These are phyloP conservation scores for Chimonanthus salicifolius DNA, from an alignment of 164 flowering plant species.

Conservation along the genomic window DNA sequence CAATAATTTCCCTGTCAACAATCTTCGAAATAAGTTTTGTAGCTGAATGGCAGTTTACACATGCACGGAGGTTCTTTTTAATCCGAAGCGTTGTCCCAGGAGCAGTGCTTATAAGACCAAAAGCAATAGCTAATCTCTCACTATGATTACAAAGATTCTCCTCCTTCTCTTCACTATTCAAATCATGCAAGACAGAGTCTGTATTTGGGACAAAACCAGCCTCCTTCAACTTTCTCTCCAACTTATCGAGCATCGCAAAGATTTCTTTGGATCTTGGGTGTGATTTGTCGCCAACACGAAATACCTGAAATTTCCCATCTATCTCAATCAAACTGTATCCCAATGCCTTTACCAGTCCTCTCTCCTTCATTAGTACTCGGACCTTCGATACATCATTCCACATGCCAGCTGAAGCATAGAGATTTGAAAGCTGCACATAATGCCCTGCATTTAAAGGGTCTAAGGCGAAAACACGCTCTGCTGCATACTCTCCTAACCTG, in stretches of 20 bases:
- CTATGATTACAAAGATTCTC: constrained; percentile 29
- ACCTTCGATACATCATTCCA: constrained; percentile 25
- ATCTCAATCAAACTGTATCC: constrained; percentile 32
- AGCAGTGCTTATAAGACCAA: constrained; percentile 26
- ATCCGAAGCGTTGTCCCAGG: constrained; percentile 29
- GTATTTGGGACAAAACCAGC: constrained; percentile 23
- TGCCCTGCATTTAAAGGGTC: constrained; percentile 34
- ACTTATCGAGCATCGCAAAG: constrained; percentile 18
- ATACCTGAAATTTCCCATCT: constrained; percentile 25
- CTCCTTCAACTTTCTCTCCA: constrained; percentile 25
- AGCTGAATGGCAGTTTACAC: constrained; percentile 33
- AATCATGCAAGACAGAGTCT: constrained; percentile 27
- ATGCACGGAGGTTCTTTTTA: constrained; percentile 30
- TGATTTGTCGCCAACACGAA: constrained; percentile 31
- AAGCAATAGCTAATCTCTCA: constrained; percentile 31
- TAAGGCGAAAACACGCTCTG: constrained; percentile 19
- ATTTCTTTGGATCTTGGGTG: constrained; percentile 31
- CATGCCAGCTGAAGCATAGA: constrained; percentile 29
- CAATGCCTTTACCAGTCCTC: constrained; percentile 24
- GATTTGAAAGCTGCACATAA: constrained; percentile 34
- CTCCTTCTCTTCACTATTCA: constrained; percentile 26
- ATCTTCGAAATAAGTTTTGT: constrained; percentile 29
- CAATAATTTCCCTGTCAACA: constrained; percentile 26
- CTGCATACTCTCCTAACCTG: constrained; percentile 25
- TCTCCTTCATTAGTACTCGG: constrained; percentile 24